Conservation (phyloP, 2,329 filamentous ascomycete species). For the Sarocladiaceae sp. region DNA sequence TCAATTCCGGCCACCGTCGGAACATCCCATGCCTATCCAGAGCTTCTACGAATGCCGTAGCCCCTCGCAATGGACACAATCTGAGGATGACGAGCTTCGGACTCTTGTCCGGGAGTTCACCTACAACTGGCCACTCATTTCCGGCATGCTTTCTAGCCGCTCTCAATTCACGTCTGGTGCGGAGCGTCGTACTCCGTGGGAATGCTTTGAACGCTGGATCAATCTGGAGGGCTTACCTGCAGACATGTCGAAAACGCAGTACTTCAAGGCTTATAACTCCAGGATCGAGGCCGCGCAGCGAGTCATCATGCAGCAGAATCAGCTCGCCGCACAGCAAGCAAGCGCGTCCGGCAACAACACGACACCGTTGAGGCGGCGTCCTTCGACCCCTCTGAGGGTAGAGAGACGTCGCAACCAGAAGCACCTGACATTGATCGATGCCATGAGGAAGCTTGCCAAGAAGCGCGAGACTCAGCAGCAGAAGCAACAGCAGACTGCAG, state of each 20-base stretch:
- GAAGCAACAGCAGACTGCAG: slow-evolving; percentile 66
- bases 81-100: slow-evolving; percentile 87
- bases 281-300: slow-evolving; percentile 58
- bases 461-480: slow-evolving; percentile 82
- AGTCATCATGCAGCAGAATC: slow-evolving; percentile 49
- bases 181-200: slow-evolving; percentile 91
- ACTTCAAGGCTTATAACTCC: slow-evolving; percentile 72
- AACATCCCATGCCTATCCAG: slow-evolving; percentile 85
- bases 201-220: slow-evolving; percentile 97
- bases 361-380: slow-evolving; percentile 53
- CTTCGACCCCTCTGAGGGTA: slow-evolving; percentile 77
- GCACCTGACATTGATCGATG: slow-evolving; percentile 84
- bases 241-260: slow-evolving; percentile 93
- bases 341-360: slow-evolving; percentile 27
- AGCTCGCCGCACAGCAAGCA: slow-evolving; percentile 47
- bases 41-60: slow-evolving; percentile 84
- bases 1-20: slow-evolving; percentile 88
- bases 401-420: slow-evolving; percentile 83
- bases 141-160: slow-evolving; percentile 68
- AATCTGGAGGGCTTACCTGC: slow-evolving; percentile 83
- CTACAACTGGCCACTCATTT: slow-evolving; percentile 97
- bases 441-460: slow-evolving; percentile 92
- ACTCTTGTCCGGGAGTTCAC: slow-evolving; percentile 84
- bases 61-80: slow-evolving; percentile 85
- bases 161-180: slow-evolving; percentile 80